A percentile compares a stretch with the other conserved stretches of the same genome.
Evolutionary conservation across 805 yeast species (phyloP).

Genomic region (Brettanomyces custersianus): DNA sequence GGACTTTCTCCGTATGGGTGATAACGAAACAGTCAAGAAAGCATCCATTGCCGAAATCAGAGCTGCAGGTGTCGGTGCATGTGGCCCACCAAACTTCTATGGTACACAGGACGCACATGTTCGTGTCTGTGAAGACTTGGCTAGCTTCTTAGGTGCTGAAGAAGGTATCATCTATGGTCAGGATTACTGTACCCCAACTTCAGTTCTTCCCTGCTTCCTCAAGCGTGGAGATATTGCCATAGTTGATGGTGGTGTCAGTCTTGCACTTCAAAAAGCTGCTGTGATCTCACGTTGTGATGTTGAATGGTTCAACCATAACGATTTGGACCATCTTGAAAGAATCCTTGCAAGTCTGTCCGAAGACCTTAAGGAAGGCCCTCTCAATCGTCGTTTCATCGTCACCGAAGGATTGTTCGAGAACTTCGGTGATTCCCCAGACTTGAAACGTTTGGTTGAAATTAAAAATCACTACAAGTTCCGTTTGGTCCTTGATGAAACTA

Average conservation of each 20-base stretch:
- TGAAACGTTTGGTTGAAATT: constrained; percentile 60
- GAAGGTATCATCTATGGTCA: constrained; percentile 84
- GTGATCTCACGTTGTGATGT: constrained; percentile 80
- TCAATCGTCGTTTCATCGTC: constrained; percentile 83
- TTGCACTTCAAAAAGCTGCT: constrained; percentile 83
- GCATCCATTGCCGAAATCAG: constrained; percentile 52
- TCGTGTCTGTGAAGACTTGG: constrained; percentile 64
- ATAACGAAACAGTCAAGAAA: constrained; percentile 34
- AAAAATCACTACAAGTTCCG: constrained; percentile 80
- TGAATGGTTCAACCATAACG: constrained; percentile 81
- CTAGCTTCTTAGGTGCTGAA: constrained; percentile 69
- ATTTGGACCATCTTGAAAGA: constrained; percentile 70
- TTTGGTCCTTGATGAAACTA: constrained; percentile 77
- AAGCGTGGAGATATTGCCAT: constrained; percentile 92
- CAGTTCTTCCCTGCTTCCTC: constrained; percentile 86
- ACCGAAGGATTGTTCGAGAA: constrained; percentile 86
- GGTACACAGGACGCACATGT: constrained; percentile 92
- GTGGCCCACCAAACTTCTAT: constrained; percentile 97
- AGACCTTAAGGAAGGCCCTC: constrained; percentile 56
- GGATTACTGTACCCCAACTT: constrained; percentile 77
- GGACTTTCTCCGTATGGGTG: constrained; percentile 62
- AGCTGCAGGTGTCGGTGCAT: constrained; percentile 89
- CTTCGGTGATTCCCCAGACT: constrained; percentile 70
- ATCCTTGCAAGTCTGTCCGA: constrained; percentile 54
- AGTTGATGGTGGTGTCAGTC: constrained; percentile 69